These are phyloP conservation scores for Mycena capillaripes DNA, from an alignment of 768 basidiomycete genomes.

Conservation along the genomic window DNA sequence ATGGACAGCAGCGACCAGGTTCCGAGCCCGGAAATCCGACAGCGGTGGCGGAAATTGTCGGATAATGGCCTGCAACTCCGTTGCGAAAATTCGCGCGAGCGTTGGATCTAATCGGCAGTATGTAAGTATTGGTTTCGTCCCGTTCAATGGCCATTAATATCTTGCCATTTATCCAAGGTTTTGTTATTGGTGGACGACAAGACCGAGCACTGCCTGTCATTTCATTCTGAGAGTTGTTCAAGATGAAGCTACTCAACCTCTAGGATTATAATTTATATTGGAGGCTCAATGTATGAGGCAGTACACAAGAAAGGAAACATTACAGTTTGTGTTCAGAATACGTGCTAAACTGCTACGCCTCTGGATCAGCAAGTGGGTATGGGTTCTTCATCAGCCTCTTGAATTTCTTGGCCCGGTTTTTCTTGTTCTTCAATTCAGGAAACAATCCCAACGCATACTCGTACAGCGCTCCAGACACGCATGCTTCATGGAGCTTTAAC, in stretches of 20 bases:
- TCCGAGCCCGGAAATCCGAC: background rate
- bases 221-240: too few species aligned
- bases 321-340: too few species aligned
- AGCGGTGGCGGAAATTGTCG: background rate
- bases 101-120: conserved; percentile 5
- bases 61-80: background rate
- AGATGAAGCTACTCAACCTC: too few species aligned
- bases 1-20: background rate
- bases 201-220: too few species aligned
- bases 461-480: conserved; percentile 47
- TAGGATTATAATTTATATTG: too few species aligned
- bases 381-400: conserved; percentile 47
- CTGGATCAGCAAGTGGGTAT: conserved; percentile 39
- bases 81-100: background rate
- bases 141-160: too few species aligned
- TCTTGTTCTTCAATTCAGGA: conserved; percentile 39
- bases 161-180: too few species aligned
- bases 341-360: background rate
- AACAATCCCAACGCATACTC: conserved; percentile 42
- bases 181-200: too few species aligned
- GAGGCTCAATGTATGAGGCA: too few species aligned
- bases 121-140: too few species aligned
- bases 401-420: conserved; percentile 38
- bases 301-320: too few species aligned
- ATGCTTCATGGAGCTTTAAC: conserved; percentile 52